Base-by-base conservation (phyloP, 192 early-diverging fungal species). In the Coemansia reversa region DNA sequence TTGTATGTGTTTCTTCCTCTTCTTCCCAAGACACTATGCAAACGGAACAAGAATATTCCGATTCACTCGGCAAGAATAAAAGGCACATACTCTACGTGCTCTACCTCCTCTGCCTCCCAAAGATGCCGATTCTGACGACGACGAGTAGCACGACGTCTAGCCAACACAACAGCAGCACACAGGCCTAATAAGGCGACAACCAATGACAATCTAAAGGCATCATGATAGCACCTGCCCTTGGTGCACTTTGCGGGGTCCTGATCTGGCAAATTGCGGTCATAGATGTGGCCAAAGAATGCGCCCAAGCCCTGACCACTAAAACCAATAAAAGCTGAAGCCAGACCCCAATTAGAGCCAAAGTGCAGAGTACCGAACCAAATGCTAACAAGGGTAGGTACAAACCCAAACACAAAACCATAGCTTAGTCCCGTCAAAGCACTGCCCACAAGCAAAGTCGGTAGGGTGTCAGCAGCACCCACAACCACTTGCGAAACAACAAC, bases 281-380 rank as follows among this genome's bases (percentile, higher is more conserved):
- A 86, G 5, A 85, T 62, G 27, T 63, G 81, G 28, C 88, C 88
- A 66, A 88, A 88, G 33, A 87, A 60, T 5, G 87, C 72, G 42
- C 84, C 86, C 42, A 85, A 83, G 5, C 66, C 49, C 54, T 88
- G 87, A 18, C 85, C 87, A 52, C 88, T 85, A 33, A 90, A 62
- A 4, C 87, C 86, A 28, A 80, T 74, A 52, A 79, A 73, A 51
- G 79, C 58, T 7, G 69, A 75, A 28, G 84, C 70, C 66, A 83
- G 66, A 3, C 86, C 85, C 85, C 85, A 86, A 53, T 81, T 82
- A 33, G 72, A 77, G 14, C 74, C 76, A 58, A 84, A 79, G 22
- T 84, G 71, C 7, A 55, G 58, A 2, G 74, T 84, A 16, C 82
- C 82, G 30, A 80, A 84, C 74, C 74, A 84, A 62, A 78, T 73